Evolutionary conservation across 1,284 basidiomycete genomes (phyloP), one percentile per base, ranked within the genome.

Genomic region (Nidula niveotomentosa): DNA sequence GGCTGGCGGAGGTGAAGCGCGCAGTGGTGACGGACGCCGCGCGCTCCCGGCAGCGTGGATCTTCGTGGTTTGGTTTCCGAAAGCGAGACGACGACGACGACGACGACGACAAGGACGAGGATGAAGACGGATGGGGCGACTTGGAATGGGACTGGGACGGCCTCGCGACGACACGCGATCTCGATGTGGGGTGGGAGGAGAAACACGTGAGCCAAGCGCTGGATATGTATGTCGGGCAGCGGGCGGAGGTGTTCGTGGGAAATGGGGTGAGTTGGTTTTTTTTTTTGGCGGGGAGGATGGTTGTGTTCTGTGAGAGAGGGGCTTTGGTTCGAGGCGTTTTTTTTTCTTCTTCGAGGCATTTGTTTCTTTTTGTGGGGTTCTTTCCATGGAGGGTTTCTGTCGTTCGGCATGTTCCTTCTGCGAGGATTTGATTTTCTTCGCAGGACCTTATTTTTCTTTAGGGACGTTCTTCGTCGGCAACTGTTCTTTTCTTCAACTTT

Each of bases 201-300:
- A 72, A 71, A 45, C 72, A 73, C 5, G 75, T 83, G 1, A 68
- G 72, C 12, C 79, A 81, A 61, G 74, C 76, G 0, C 64, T 80
- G 62, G 83, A 85, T 58, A 81, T 82, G 80, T 68, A 78, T 58
- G 73, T 84, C 17, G 78, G 75, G 15, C 68, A 74, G 55, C 63
- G 76, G 46, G 80, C 81, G 0, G 71, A 79, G 56, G 68, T 79
- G 51, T 81, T 85, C 56, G 66, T 84, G 49, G 83, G 83, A 2
- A 84, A 84, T 57, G 83, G 82, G 81, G 30, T 30, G 30, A 30
- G 30, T 30, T 30, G 30, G 23, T 30, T 2, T 30, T 30, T 30
- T 30, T 30, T 30, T 30, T 30, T 30, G 30, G 30, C 30, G 3
- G 30, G 30, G 4, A 30, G 30, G 30, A 30, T 30, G 30, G 30